Evolutionary conservation across 2,329 filamentous ascomycete species (phyloP), one percentile per base, ranked within the genome.

Genomic region (Nigrospora osmanthi): DNA sequence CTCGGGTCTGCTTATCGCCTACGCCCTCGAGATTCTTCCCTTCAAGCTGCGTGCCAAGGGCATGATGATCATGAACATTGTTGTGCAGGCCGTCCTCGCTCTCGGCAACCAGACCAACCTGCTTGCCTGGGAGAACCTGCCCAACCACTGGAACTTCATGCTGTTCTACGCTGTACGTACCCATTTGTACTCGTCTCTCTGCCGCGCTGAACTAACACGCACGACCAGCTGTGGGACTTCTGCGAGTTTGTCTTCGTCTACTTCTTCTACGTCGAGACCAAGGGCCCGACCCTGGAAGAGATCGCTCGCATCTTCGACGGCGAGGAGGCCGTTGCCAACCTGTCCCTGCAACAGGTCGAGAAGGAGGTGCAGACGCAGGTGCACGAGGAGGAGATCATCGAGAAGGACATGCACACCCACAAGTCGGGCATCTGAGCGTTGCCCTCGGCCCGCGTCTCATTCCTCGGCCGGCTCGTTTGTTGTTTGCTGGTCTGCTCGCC

Each of bases 241-340:
- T 60, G 73, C 55, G 77, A 83, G 61, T 65, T 83, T 38, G 49
- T 76, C 39, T 81, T 83, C 53, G 78, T 84, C 33, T 82, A 73
- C 63, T 80, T 80, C 67, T 75, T 83, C 60, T 83, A 81, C 59
- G 73, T 83, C 45, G 83, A 88, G 67, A 87, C 83, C 15, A 80
- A 78, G 55, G 82, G 83, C 4, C 80, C 81, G 0, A 86, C 82
- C 2, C 77, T 87, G 1, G 83, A 87, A 59, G 81, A 85, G 58
- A 75, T 85, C 49, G 78, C 82, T 39, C 76, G 77, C 55, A 84
- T 87, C 59, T 87, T 87, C 54, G 83, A 87, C 53, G 83, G 81
- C 35, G 75, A 80, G 28, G 68, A 75, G 32, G 48, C 44, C 31
- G 71, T 78, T 12, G 74, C 70, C 7, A 69, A 75, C 51, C 68